Base-by-base conservation (phyloP, 2,329 filamentous ascomycete species). In the Paracorniculantispora psalliotae region DNA sequence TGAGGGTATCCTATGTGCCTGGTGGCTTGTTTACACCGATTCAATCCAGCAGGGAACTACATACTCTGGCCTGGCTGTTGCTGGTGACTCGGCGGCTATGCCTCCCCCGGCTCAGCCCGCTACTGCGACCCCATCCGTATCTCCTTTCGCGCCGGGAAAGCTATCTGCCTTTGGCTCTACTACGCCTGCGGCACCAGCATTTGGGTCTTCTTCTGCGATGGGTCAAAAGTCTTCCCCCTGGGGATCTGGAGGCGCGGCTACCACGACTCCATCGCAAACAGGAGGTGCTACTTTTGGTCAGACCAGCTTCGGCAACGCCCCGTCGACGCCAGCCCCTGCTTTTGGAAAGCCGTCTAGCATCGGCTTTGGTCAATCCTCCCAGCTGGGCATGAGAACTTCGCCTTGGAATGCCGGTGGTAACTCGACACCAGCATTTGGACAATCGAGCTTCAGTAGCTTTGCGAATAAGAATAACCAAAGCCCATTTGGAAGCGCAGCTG, bases 11-110 rank as follows among this genome's bases (percentile, higher is more conserved):
- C 78, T 99, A 17, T 86, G 85, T 48, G 82, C 86, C 13, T 99
- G 93, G 92, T 97, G 93, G 91, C 75, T 97, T 46, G 83, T 97
- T 21, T 97, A 97, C 74, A 85, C 89, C 37, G 91, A 96, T 44
- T 92, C 93, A 2, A 86, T 99, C 62, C 84, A 87, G 61, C 79
- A 87, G 65, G 87, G 87, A 3, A 85, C 84, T 7, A 83, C 84
- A 0, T 97, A 92, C 71, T 82, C 88, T 43, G 90, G 89, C 4
- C 77, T 97, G 43, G 76, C 74, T 47, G 77, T 76, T 33, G 76
- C 78, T 60, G 72, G 73, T 2, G 67, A 69, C 59, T 63, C 67
- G 17, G 51, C 68, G 21, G 56, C 67, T 30, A 60, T 70, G 63
- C 66, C 71, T 3, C 60, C 75, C 8, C 62, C 71, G 1, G 66